A percentile compares a stretch with the other conserved stretches of the same genome.
Conservation (phyloP, 2,329 filamentous ascomycete genomes). For the Colletotrichum ledebouriae region DNA sequence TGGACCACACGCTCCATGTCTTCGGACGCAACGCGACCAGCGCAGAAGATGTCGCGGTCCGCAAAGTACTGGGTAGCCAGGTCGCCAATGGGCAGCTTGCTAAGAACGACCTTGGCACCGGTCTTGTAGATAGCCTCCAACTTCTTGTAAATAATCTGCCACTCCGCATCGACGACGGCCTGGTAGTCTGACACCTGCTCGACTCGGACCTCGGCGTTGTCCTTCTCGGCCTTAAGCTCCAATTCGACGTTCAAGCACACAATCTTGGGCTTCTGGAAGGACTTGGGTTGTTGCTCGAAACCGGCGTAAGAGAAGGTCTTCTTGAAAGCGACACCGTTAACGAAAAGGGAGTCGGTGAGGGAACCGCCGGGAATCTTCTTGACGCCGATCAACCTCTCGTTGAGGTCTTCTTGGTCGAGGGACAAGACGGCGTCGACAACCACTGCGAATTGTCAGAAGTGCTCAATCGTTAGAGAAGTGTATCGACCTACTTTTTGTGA, state of each 20-base stretch:
- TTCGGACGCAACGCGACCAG: conserved; percentile 89
- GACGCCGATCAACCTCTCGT: conserved; percentile 97
- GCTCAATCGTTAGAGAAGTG: no score
- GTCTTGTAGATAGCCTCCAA: conserved; percentile 95
- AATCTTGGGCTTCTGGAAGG: conserved; percentile 93
- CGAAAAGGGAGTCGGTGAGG: conserved; percentile 94
- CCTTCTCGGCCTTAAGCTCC: conserved; percentile 98
- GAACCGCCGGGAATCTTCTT: conserved; percentile 99
- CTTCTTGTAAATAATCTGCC: conserved; percentile 99
- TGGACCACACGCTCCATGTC: conserved; percentile 97
- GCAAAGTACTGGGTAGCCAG: conserved; percentile 98
- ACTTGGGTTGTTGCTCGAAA: conserved; percentile 99
- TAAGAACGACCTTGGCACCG: conserved; percentile 96
- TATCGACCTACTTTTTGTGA: conserved; percentile 85
- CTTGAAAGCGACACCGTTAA: conserved; percentile 99
- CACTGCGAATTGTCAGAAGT: conserved; percentile 68
- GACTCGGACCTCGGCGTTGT: conserved; percentile 97
- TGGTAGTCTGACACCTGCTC: conserved; percentile 99
- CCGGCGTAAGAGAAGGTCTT: conserved; percentile 99
- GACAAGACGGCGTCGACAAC: conserved; percentile 97
- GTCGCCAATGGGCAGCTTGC: conserved; percentile 97
- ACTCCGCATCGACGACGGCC: conserved; percentile 98
- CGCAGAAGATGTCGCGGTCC: conserved; percentile 98
- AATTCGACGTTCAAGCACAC: conserved; percentile 98
- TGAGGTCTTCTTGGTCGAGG: conserved; percentile 95